Evolutionary conservation across 2,329 filamentous ascomycete genomes (phyloP), one percentile per base, ranked within the genome.

Genomic region (Trichoderma pleuroti): DNA sequence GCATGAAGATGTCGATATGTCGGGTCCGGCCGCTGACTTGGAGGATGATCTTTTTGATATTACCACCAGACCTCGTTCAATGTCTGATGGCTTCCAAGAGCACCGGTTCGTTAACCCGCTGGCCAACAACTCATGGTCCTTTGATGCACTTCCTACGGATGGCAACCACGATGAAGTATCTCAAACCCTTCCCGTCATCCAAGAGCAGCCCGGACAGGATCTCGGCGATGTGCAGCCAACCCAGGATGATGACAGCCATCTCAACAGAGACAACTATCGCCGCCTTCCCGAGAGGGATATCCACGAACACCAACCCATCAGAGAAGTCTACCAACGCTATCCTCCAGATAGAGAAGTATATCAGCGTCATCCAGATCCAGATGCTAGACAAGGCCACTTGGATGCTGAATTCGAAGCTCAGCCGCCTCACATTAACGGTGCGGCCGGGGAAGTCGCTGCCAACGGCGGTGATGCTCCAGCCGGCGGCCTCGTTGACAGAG

Each of bases 51-150:
- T 32, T 32, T 52, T 12, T 36, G 64, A 74, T 65, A 74, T 73
- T 63, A 57, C 76, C 36, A 75, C 79, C 21, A 80, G 88, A 46
- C 86, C 85, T 21, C 82, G 88, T 56, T 83, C 88, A 32, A 81
- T 84, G 63, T 90, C 88, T 0, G 88, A 90, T 74, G 88, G 88
- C 0, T 86, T 86, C 5, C 81, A 81, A 56, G 76, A 78, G 7
- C 80, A 80, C 5, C 79, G 82, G 10, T 78, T 78, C 3, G 80
- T 85, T 67, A 86, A 88, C 64, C 85, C 86, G 0, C 76, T 90
- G 18, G 88, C 84, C 1, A 87, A 87, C 76, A 89, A 89, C 72
- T 90, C 81, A 74, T 91, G 88, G 89, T 85, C 84, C 0, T 90
- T 90, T 74, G 80, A 82, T 5, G 80, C 79, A 28, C 72, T 87